Evolutionary conservation across 108 stramenopile species (phyloP), one percentile per base, ranked within the genome.

Genomic region (Nitzschia sp.): DNA sequence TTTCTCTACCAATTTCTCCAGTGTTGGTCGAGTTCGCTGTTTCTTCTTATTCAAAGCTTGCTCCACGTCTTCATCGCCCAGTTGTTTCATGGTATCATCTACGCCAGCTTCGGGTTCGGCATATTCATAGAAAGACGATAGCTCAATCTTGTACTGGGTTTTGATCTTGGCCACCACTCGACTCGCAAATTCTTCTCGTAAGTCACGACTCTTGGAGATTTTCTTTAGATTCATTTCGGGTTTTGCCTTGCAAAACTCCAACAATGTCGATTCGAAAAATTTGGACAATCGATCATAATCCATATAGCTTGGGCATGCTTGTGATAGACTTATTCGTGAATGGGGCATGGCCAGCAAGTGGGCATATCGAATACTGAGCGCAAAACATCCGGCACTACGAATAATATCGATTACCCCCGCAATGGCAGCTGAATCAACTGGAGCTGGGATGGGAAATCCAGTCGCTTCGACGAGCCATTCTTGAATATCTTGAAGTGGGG

Each of bases 341-440:
- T 57, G 54, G 4, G 70, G 68, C 31, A 77, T 48, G 5, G 70
- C 78, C 31, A 93, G 56, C 33, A 72, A 85, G 18, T 90, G 19
- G 35, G 85, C 85, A 61, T 87, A 88, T 47, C 92, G 72, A 24
- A 66, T 73, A 65, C 78, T 79, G 32, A 93, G 61, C 3, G 75
- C 86, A 70, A 93, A 90, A 32, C 82, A 87, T 48, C 92, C 92
- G 59, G 86, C 68, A 19, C 70, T 70, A 34, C 92, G 55, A 0
- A 93, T 60, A 46, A 93, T 47, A 70, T 93, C 92, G 24, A 93
- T 63, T 32, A 88, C 36, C 54, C 92, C 92, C 32, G 92, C 92
- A 72, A 93, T 79, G 4, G 85, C 86, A 28, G 80, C 78, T 15
- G 77, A 79, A 54, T 93, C 92, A 21, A 90, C 92, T 0, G 64